A percentile compares a stretch with the other conserved stretches of the same genome.
Conservation (phyloP, 169 alveolate genomes). For the Pseudocohnilembus persalinus region DNA sequence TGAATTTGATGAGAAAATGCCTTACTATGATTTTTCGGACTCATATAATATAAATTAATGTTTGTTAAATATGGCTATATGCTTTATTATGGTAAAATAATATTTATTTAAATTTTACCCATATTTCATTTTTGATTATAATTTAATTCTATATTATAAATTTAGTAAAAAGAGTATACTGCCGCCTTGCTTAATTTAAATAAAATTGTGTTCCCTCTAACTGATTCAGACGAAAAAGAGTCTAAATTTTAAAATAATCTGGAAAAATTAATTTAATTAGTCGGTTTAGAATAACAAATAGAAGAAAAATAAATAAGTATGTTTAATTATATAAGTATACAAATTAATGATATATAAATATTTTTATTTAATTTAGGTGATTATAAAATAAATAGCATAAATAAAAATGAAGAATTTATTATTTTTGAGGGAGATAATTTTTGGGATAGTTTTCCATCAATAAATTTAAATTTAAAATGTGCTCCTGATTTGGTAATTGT, state of each 20-base stretch:
- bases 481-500: slow-evolving; percentile 4
- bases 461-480: slow-evolving; percentile 5
- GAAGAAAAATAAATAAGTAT: too few species aligned
- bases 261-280: too few species aligned
- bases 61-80: slow-evolving; percentile 1
- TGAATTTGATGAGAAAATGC: slow-evolving; percentile 2
- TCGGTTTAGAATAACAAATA: too few species aligned
- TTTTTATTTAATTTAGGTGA: too few species aligned
- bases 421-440: slow-evolving; percentile 37
- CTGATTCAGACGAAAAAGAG: neutral
- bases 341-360: too few species aligned
- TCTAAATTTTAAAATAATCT: too few species aligned
- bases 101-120: neutral
- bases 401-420: too few species aligned
- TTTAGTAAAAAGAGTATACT: neutral
- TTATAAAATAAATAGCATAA: too few species aligned
- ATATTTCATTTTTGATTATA: neutral
- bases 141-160: neutral
- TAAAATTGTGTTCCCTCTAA: too few species aligned
- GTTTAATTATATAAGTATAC: too few species aligned
- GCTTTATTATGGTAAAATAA: slow-evolving; percentile 6
- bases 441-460: slow-evolving; percentile 26
- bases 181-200: neutral
- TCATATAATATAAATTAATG: neutral
- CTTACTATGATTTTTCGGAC: slow-evolving; percentile 25